Evolutionary conservation across 2,329 filamentous ascomycete species (phyloP).

Genomic region (Penicillium brasilianum): DNA sequence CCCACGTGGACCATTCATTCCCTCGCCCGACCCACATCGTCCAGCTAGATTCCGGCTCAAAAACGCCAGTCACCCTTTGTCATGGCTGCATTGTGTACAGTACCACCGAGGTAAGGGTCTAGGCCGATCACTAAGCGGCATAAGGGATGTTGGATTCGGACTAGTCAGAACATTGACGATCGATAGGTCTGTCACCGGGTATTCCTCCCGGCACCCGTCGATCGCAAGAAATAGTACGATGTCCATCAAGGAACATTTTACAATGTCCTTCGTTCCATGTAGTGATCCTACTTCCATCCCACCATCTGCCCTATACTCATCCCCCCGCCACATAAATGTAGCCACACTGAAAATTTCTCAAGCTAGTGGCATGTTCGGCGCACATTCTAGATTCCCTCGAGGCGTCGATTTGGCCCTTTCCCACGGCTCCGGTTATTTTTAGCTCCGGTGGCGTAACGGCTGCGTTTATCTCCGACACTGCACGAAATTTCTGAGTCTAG

Average conservation of each 20-base stretch:
- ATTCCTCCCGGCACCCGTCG: not conserved
- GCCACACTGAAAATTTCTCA: not conserved
- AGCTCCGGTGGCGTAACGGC: not conserved
- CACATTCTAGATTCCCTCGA: not conserved
- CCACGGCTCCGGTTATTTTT: conserved; percentile 3
- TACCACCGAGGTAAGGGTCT: too few species aligned
- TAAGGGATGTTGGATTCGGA: not conserved
- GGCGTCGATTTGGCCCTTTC: not conserved
- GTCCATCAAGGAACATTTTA: not conserved
- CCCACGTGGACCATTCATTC: not conserved
- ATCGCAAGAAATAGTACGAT: not conserved
- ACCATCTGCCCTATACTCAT: not conserved
- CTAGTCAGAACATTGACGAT: not conserved
- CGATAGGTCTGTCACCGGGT: not conserved
- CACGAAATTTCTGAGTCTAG: too few species aligned
- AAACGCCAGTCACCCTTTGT: not conserved
- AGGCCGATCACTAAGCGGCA: not conserved
- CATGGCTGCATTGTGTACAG: not conserved
- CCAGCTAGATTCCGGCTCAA: not conserved
- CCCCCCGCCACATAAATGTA: not conserved
- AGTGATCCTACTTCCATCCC: too few species aligned
- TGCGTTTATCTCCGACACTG: not conserved
- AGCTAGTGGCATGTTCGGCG: not conserved
- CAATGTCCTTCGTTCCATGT: not conserved
- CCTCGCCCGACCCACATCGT: not conserved